These are phyloP conservation scores for Hapsidospora chrysogenum DNA, from an alignment of 495 filamentous ascomycete genomes.

Conservation along the genomic window DNA sequence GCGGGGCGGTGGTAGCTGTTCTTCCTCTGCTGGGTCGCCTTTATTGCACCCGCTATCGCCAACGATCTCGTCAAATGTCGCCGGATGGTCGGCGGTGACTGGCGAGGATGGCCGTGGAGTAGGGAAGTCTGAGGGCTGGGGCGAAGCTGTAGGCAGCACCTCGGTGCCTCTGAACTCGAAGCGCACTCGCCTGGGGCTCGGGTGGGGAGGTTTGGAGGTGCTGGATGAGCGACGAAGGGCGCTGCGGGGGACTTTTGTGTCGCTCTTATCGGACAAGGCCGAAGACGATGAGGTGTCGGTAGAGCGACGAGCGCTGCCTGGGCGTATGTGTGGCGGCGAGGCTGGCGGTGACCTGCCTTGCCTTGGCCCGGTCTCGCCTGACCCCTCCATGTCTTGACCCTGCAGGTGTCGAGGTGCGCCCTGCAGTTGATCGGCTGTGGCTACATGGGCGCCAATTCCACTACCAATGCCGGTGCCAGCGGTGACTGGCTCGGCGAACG, in stretches of 20 bases:
- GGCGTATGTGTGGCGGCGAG: background rate
- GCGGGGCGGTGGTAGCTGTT: slow-evolving; percentile 2
- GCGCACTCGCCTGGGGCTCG: slow-evolving; percentile 34
- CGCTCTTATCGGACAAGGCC: slow-evolving; percentile 22
- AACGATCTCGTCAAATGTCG: slow-evolving; percentile 8
- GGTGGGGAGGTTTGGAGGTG: slow-evolving; percentile 17
- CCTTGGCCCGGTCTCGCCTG: background rate
- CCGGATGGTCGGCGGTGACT: slow-evolving; percentile 10
- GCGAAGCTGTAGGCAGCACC: slow-evolving; percentile 32
- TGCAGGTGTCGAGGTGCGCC: too few species aligned
- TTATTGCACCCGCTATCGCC: slow-evolving; percentile 6
- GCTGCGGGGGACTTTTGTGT: slow-evolving; percentile 22
- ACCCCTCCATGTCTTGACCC: background rate
- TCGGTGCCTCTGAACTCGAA: slow-evolving; percentile 35
- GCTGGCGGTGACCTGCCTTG: background rate
- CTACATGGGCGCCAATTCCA: background rate
- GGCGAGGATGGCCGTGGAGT: slow-evolving; percentile 8
- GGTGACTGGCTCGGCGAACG: background rate
- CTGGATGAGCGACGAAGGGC: slow-evolving; percentile 31
- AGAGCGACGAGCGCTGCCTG: slow-evolving; percentile 1
- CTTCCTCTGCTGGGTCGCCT: slow-evolving; percentile 1
- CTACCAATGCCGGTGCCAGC: slow-evolving; percentile 1
- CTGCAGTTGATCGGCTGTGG: background rate
- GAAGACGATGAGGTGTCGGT: slow-evolving; percentile 24
- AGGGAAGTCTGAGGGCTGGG: slow-evolving; percentile 8